A percentile compares a stretch with the other conserved stretches of the same genome.
Conservation (phyloP, 2,329 filamentous ascomycete genomes). For the Colletotrichum kahawae region DNA sequence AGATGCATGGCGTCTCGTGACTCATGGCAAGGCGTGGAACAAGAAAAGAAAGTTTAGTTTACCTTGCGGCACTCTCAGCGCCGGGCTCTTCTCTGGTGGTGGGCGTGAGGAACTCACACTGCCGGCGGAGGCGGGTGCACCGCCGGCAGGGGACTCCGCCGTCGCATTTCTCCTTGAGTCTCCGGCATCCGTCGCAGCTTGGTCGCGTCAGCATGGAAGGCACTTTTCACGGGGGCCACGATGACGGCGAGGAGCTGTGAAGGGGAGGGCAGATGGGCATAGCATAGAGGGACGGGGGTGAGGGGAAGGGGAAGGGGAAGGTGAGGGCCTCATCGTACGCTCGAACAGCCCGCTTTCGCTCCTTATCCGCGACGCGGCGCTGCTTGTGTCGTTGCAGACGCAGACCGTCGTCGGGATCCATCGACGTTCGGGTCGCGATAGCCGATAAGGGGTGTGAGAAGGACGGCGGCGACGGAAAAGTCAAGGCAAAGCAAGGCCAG, state of each 20-base stretch:
- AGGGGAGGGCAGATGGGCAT: background rate
- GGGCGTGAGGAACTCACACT: conserved; percentile 51
- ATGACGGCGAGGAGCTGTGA: background rate
- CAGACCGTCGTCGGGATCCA: conserved; percentile 20
- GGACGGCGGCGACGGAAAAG: background rate
- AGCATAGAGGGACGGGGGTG: background rate
- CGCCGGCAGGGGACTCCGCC: conserved; percentile 59
- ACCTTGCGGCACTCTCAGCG: conserved; percentile 13
- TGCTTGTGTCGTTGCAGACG: conserved; percentile 24
- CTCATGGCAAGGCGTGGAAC: background rate
- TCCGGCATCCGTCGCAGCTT: conserved; percentile 60
- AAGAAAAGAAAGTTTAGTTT: background rate
- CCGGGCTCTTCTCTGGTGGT: conserved; percentile 31
- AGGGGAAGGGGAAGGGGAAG: background rate
- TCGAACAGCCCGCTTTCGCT: conserved; percentile 31
- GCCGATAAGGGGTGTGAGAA: background rate
- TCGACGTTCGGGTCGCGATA: conserved; percentile 9
- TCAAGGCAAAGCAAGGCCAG: background rate
- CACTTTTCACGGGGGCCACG: background rate
- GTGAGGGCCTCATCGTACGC: conserved; percentile 22
- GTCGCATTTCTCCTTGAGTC: conserved; percentile 62
- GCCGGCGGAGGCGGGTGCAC: conserved; percentile 54
- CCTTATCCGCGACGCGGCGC: conserved; percentile 28
- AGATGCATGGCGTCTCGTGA: background rate
- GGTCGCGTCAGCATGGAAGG: conserved; percentile 22